phyloP scores from a whole-genome alignment of 306 rosid genomes.

The Quillaja saponaria region DNA sequence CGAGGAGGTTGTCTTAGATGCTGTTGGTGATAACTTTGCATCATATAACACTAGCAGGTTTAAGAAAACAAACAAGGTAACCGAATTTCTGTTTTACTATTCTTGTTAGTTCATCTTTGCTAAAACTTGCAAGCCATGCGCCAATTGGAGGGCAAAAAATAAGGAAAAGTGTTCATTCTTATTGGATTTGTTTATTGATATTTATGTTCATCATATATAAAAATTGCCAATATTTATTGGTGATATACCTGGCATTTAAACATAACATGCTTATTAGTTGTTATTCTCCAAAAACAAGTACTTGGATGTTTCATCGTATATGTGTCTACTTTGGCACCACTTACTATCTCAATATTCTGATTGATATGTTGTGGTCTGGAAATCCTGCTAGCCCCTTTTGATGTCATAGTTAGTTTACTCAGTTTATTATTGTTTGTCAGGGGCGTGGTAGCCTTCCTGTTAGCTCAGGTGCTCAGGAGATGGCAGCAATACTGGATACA shows the following conservation, averaged over 20 bases:
- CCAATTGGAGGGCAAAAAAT: too few species aligned
- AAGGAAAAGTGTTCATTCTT: not conserved
- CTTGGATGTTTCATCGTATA: too few species aligned
- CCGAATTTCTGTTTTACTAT: not conserved
- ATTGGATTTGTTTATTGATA: not conserved
- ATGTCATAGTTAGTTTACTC: too few species aligned
- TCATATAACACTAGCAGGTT: conserved; percentile 55
- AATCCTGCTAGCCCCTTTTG: too few species aligned
- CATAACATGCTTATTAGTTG: not conserved
- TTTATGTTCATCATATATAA: too few species aligned
- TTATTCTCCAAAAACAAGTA: not conserved
- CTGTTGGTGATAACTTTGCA: conserved; percentile 70
- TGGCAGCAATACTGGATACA: conserved; percentile 91
- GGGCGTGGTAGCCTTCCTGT: conserved; percentile 65
- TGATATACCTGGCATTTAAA: too few species aligned
- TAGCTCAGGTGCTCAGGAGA: conserved; percentile 85
- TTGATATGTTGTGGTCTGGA: too few species aligned
- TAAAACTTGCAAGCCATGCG: too few species aligned
- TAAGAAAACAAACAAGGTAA: conserved; percentile 83
- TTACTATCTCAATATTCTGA: too few species aligned
- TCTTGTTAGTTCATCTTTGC: not conserved
- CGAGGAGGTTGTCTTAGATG: conserved; percentile 91
- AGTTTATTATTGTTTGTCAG: conserved; percentile 40
- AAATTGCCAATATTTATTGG: too few species aligned
- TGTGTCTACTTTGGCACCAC: too few species aligned